Percentiles rank a stretch among this genome's conserved stretches.
Evolutionary conservation across 768 basidiomycete species (phyloP).

Genomic region (Mycena epipterygia): DNA sequence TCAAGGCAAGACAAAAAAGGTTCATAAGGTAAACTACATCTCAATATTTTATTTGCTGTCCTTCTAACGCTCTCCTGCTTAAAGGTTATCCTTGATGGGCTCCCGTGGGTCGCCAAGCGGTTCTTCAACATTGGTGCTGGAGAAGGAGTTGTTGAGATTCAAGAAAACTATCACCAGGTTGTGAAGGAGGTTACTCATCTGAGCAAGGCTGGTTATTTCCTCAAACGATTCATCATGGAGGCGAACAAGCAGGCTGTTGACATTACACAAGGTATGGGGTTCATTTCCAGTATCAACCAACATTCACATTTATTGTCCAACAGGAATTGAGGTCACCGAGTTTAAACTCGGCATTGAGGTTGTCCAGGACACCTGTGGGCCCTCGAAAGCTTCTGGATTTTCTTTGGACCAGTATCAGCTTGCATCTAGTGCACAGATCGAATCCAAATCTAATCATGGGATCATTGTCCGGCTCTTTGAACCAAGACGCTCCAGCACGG

Average conservation of each 20-base stretch:
- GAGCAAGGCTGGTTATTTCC: background rate
- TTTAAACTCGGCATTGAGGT: constrained; percentile 9
- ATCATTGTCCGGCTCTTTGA: background rate
- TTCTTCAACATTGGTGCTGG: constrained; percentile 6
- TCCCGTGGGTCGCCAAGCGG: constrained; percentile 13
- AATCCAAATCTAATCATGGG: background rate
- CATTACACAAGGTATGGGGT: no score
- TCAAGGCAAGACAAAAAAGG: background rate
- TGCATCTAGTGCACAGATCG: no score
- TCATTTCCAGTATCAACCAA: background rate
- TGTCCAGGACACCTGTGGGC: background rate
- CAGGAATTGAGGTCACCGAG: background rate
- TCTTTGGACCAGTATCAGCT: no score
- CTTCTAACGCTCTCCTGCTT: background rate
- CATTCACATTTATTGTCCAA: background rate
- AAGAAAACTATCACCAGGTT: constrained; percentile 1
- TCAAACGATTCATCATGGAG: background rate
- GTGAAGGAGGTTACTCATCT: background rate
- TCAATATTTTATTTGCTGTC: background rate
- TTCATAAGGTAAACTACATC: constrained; percentile 8
- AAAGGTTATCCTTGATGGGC: constrained; percentile 1
- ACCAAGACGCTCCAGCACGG: background rate
- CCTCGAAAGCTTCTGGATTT: no score
- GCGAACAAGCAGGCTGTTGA: constrained; percentile 3
- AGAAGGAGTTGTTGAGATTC: background rate